phyloP scores from a whole-genome alignment of 257 asterid species.

The Fraxinus americana region DNA sequence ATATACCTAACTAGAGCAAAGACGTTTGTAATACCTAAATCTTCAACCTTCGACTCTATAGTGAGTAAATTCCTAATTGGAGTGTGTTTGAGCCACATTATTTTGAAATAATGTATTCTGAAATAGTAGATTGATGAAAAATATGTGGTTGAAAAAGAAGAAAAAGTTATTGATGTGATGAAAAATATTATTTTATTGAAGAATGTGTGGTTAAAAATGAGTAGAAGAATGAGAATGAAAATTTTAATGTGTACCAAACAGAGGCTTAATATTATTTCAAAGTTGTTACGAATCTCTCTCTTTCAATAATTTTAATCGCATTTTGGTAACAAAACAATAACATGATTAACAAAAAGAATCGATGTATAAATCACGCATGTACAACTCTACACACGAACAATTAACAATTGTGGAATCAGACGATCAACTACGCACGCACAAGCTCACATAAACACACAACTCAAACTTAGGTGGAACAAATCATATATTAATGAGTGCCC shows the following conservation, averaged over 20 bases:
- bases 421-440: neutral
- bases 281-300: neutral
- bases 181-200: no score
- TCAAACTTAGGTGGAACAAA: neutral
- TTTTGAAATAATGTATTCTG: no score
- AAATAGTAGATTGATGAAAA: no score
- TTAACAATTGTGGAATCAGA: neutral
- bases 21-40: no score
- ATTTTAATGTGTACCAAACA: no score
- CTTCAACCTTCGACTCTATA: no score
- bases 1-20: neutral
- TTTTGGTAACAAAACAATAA: neutral
- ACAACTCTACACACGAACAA: constrained; percentile 2
- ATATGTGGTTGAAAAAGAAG: no score
- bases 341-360: neutral
- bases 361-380: neutral
- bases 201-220: no score
- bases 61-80: neutral
- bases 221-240: no score
- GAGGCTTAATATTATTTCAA: neutral
- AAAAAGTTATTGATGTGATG: no score
- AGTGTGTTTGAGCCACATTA: no score
- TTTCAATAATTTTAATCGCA: neutral
- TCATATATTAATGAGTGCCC: neutral
- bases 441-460: constrained; percentile 8